Evolutionary conservation across 768 basidiomycete species (phyloP).

Genomic region (Hortiboletus flavorubellus): DNA sequence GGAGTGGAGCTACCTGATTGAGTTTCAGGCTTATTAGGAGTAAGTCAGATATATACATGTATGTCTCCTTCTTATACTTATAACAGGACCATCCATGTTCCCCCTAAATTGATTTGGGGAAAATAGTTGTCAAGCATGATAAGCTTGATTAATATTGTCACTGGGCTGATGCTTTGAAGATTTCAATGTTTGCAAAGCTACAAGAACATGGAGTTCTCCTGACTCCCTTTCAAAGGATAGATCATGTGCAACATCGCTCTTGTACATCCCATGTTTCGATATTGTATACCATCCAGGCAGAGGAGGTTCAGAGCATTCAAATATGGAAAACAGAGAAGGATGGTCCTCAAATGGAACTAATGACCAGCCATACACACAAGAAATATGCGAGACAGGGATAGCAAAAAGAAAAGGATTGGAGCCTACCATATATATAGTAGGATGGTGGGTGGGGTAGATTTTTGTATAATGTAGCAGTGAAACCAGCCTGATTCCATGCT

Average conservation of each 20-base stretch:
- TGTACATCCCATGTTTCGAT: background rate
- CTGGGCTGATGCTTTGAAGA: no score
- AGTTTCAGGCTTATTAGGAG: no score
- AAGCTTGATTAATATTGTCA: background rate
- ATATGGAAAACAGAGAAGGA: accelerated
- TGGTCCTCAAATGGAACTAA: background rate
- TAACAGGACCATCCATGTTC: no score
- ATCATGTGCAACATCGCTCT: background rate
- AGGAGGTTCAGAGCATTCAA: accelerated
- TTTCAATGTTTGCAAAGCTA: background rate
- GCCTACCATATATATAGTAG: background rate
- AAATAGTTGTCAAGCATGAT: no score
- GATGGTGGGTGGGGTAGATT: background rate
- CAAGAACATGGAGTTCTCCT: background rate
- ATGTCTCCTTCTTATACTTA: no score
- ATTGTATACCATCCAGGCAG: background rate
- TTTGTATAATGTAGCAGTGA: background rate
- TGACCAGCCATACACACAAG: background rate
- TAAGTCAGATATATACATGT: no score
- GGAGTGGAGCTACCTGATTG: no score
- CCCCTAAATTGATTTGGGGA: no score
- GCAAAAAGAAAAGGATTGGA: no score
- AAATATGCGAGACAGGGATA: background rate
- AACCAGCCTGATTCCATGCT: no score
- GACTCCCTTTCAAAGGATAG: background rate